Percentiles rank a stretch among this genome's conserved stretches.
phyloP scores from a whole-genome alignment of 805 yeast genomes.

The Maudiozyma serrabonitensis region DNA sequence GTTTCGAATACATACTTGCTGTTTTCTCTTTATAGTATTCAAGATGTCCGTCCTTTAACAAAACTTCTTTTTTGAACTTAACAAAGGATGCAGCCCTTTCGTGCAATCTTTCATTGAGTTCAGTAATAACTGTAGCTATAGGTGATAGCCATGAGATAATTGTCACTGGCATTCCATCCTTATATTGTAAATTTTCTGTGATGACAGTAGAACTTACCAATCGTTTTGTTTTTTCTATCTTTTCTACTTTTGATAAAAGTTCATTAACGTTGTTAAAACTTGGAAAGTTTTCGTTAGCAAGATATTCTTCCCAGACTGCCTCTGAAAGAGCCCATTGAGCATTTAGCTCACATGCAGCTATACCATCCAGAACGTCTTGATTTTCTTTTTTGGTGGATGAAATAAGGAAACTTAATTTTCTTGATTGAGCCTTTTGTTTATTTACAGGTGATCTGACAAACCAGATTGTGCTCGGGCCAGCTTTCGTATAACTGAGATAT shows the following conservation, averaged over 20 bases:
- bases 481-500: slow-evolving; percentile 15
- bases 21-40: slow-evolving; percentile 13
- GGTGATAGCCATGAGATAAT: slow-evolving; percentile 22
- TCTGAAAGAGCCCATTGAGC: slow-evolving; percentile 23
- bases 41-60: slow-evolving; percentile 14
- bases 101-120: slow-evolving; percentile 4
- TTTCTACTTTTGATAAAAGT: not conserved
- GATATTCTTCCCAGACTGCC: slow-evolving; percentile 24
- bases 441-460: slow-evolving; percentile 25
- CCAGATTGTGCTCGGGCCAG: slow-evolving; percentile 22
- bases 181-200: not conserved
- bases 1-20: slow-evolving; percentile 16
- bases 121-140: slow-evolving; percentile 10
- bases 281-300: not conserved
- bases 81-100: slow-evolving; percentile 9
- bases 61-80: slow-evolving; percentile 9
- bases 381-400: slow-evolving; percentile 13
- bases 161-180: not conserved
- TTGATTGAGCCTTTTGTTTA: slow-evolving; percentile 21
- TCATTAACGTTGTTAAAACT: not conserved
- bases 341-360: slow-evolving; percentile 9
- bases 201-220: not conserved
- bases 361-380: slow-evolving; percentile 16
- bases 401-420: slow-evolving; percentile 13
- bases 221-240: not conserved